Conservation (phyloP, 2,329 filamentous ascomycete species). For the Shiraia sp. region DNA sequence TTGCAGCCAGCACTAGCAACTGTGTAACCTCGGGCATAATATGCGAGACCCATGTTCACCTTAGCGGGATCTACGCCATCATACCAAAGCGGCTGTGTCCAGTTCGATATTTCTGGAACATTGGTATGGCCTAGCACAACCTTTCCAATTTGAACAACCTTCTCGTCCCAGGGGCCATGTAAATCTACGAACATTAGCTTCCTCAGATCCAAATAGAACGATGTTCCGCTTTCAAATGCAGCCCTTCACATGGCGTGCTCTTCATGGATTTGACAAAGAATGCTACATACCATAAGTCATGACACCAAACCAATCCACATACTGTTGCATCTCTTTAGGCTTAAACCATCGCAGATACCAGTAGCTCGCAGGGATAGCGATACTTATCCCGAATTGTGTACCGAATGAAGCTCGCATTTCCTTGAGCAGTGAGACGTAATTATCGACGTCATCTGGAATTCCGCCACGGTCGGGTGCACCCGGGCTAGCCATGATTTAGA, state of each 20-base stretch:
- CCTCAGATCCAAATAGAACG: too few relatives aligned
- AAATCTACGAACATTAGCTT: constrained; percentile 8
- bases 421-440: constrained; percentile 1
- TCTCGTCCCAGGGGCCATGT: constrained; percentile 37
- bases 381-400: constrained; percentile 8
- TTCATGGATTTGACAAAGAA: constrained; percentile 10
- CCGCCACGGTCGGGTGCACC: constrained; percentile 6
- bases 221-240: too few relatives aligned
- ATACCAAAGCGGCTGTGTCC: constrained; percentile 52
- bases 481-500: background rate
- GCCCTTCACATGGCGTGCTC: background rate
- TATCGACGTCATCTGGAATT: background rate
- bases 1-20: constrained; percentile 15
- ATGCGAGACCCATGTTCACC: constrained; percentile 51
- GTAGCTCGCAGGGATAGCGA: constrained; percentile 22
- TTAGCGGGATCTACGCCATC: constrained; percentile 47
- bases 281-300: constrained; percentile 52
- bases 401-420: constrained; percentile 12
- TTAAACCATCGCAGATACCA: constrained; percentile 31
- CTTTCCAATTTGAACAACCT: constrained; percentile 27
- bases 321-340: constrained; percentile 12
- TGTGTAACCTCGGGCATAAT: constrained; percentile 49
- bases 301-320: constrained; percentile 49
- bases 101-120: constrained; percentile 50
- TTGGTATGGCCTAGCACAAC: constrained; percentile 45